phyloP scores from a whole-genome alignment of 306 rosid genomes.

The Lotus japonicus region DNA sequence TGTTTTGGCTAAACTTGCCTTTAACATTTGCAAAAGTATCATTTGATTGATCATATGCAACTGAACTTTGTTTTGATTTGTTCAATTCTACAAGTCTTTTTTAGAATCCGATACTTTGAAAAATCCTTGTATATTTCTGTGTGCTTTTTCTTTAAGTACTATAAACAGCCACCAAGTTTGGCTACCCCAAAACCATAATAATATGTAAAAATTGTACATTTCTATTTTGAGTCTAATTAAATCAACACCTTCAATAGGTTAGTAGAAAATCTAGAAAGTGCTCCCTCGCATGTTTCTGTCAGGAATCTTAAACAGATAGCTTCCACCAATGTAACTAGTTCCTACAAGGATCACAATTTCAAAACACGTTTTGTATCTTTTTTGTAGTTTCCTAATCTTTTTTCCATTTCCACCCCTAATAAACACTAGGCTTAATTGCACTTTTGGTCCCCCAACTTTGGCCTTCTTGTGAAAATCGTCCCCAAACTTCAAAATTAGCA shows the following conservation, averaged over 20 bases:
- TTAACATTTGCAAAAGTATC: no score
- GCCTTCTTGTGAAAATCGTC: no score
- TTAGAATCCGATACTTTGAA: slow-evolving; percentile 27
- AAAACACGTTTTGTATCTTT: neutral
- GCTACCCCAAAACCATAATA: neutral
- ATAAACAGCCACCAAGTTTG: neutral
- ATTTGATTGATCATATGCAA: no score
- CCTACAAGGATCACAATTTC: neutral
- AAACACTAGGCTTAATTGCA: no score
- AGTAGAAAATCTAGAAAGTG: neutral
- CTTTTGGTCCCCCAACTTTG: no score
- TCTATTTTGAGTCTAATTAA: no score
- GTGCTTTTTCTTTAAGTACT: neutral
- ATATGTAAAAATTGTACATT: neutral
- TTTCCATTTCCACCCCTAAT: neutral
- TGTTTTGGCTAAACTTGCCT: no score
- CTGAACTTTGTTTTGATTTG: neutral
- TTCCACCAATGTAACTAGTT: neutral
- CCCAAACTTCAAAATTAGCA: no score
- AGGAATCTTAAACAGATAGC: slow-evolving; percentile 1
- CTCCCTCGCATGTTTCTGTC: neutral
- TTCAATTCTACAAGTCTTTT: neutral
- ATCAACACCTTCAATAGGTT: no score
- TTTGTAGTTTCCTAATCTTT: neutral
- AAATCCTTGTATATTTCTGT: neutral